Conservation (phyloP, 2,329 filamentous ascomycete species). For the Dactylellina drechsleri region DNA sequence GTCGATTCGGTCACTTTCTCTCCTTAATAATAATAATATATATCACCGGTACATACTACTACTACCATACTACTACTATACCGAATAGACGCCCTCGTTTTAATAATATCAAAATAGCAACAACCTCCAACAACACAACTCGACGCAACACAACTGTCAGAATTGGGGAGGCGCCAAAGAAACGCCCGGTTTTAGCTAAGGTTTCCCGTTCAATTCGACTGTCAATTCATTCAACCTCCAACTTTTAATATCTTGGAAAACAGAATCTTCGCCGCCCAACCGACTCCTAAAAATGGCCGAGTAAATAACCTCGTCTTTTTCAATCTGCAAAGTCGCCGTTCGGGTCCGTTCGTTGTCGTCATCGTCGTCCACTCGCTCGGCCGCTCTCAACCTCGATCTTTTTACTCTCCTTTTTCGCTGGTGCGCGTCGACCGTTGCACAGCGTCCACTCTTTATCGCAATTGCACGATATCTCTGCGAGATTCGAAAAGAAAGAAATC, state of each 20-base stretch:
- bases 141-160: too few relatives aligned
- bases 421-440: constrained; percentile 52
- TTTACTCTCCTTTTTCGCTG: constrained; percentile 1
- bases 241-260: constrained; percentile 10
- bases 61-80: too few relatives aligned
- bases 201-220: too few relatives aligned
- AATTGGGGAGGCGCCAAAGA: too few relatives aligned
- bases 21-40: too few relatives aligned
- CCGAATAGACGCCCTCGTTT: too few relatives aligned
- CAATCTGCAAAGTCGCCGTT: neutral
- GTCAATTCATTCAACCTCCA: constrained; percentile 9
- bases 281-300: constrained; percentile 38
- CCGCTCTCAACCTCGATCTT: too few relatives aligned
- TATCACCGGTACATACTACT: too few relatives aligned
- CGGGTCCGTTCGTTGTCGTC: constrained; percentile 9
- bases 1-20: too few relatives aligned
- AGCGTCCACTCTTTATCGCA: constrained; percentile 41
- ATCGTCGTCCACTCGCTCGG: neutral
- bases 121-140: too few relatives aligned
- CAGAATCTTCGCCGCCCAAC: constrained; percentile 28
- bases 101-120: too few relatives aligned
- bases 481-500: constrained; percentile 8
- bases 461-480: constrained; percentile 26
- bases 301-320: constrained; percentile 22
- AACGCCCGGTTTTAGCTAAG: too few relatives aligned